Evolutionary conservation across 805 yeast genomes (phyloP).

Genomic region (Saccharomycopsis microspora): DNA sequence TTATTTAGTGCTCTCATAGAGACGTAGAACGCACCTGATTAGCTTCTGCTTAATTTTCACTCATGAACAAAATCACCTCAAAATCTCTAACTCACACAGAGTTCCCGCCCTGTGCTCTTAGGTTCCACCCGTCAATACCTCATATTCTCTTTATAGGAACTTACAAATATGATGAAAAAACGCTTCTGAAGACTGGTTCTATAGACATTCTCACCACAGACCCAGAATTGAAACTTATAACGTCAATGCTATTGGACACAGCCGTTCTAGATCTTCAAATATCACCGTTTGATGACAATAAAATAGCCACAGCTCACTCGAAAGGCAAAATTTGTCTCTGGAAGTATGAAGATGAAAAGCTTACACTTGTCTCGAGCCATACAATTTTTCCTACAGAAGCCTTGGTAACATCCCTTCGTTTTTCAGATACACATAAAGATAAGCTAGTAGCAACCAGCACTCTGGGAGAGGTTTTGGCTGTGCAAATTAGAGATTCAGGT

Average conservation of each 20-base stretch:
- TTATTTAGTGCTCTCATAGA: no score
- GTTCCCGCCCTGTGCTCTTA: slow-evolving; percentile 78
- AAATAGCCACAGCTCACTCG: slow-evolving; percentile 62
- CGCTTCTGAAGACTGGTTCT: slow-evolving; percentile 54
- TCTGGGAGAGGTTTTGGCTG: slow-evolving; percentile 1
- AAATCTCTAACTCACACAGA: slow-evolving; percentile 24
- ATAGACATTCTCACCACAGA: slow-evolving; percentile 28
- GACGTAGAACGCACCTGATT: no score
- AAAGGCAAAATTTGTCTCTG: slow-evolving; percentile 67
- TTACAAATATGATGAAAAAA: slow-evolving; percentile 54
- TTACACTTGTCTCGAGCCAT: slow-evolving; percentile 13
- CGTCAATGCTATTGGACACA: slow-evolving; percentile 27
- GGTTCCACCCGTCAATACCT: slow-evolving; percentile 41
- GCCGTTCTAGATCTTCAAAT: slow-evolving; percentile 76
- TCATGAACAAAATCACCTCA: no score
- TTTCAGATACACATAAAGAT: slow-evolving; percentile 2
- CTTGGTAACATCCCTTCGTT: slow-evolving; percentile 11
- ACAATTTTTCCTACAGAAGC: slow-evolving; percentile 1
- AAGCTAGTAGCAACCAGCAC: slow-evolving; percentile 9
- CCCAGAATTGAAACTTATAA: neutral
- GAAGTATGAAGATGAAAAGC: slow-evolving; percentile 24
- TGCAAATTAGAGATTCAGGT: neutral
- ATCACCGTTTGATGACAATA: slow-evolving; percentile 37
- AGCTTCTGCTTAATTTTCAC: no score
- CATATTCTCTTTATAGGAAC: slow-evolving; percentile 60